Conservation (phyloP, 345 rosid species). For the Sisymbrium irio region DNA sequence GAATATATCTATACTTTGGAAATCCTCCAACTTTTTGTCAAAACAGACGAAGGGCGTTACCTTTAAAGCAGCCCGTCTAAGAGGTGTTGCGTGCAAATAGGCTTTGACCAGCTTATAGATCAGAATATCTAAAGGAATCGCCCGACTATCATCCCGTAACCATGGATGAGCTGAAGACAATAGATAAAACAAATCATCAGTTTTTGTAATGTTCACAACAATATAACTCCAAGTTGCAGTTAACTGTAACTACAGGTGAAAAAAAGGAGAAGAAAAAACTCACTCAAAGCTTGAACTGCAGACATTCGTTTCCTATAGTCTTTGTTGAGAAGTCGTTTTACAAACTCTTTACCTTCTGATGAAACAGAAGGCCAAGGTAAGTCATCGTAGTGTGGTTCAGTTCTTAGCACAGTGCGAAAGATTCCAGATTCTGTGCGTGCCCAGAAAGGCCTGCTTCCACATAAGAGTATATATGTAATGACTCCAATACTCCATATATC, state of each 20-base stretch:
- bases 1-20: not conserved
- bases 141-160: slow-evolving; percentile 53
- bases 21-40: not conserved
- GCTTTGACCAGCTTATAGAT: slow-evolving; percentile 69
- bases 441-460: slow-evolving; percentile 91
- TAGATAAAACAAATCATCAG: not conserved
- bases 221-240: not conserved
- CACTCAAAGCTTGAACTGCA: slow-evolving; percentile 79
- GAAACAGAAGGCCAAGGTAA: slow-evolving; percentile 76
- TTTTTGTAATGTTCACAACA: slow-evolving; percentile 1
- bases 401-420: slow-evolving; percentile 74
- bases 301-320: slow-evolving; percentile 84
- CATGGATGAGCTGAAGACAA: slow-evolving; percentile 67
- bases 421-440: slow-evolving; percentile 88
- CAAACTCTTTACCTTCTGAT: slow-evolving; percentile 78
- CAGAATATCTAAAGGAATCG: slow-evolving; percentile 62
- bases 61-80: slow-evolving; percentile 73
- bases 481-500: slow-evolving; percentile 93
- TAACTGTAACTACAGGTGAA: not conserved
- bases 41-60: slow-evolving; percentile 24
- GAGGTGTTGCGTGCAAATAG: slow-evolving; percentile 69
- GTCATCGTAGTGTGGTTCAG: slow-evolving; percentile 74
- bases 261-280: slow-evolving; percentile 25
- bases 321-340: slow-evolving; percentile 79
- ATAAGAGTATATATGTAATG: slow-evolving; percentile 70